Evolutionary conservation across 306 rosid genomes (phyloP), one percentile per base, ranked within the genome.

Genomic region (Rosa lucieae): DNA sequence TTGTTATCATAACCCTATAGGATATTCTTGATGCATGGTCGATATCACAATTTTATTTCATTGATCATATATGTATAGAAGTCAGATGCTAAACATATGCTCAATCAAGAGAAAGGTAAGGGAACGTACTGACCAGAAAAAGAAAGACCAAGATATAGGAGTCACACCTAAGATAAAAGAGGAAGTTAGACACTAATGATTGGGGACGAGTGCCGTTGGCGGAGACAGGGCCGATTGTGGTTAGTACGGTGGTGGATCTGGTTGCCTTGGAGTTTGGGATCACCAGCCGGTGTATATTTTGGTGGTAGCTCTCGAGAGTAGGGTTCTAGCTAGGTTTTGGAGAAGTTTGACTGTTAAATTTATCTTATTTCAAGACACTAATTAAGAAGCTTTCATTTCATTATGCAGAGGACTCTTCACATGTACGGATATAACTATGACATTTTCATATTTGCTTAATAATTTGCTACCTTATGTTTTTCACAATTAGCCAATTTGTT

Each of bases 1-100:
- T 72, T 47, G 42, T 79, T 81, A 81, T 74, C 85, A 56, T 76
- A 10, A 58, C n/a, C 63, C 43, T 11, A 39, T 29, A 65, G 83
- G 17, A 39, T 53, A 20, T 73, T 73, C 39, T 10, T 73, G 65
- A 73, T 55, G 51, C 67, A 10, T 3, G 67, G 10, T 73, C 29
- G 66, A 23, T 62, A 62, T 23, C 40, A 23, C 8, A 29, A 59
- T 23, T 10, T 62, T 10, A 1, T 23, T 62, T 10, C 66, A 26
- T 23, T 26, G 39, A n/a, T 21, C 32, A 3, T n/a, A 3, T n/a
- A 8, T 56, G 59, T 53, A 53, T 18, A 53, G 26, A 52, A 10
- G 32, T 52, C 29, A 18, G 26, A 15, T 13, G 74, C 14, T 43
- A 47, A 47, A 68, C 8, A 12, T 44, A 70, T 47, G 26, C 44